Conservation (phyloP, 257 asterid genomes). For the Lycium barbarum region DNA sequence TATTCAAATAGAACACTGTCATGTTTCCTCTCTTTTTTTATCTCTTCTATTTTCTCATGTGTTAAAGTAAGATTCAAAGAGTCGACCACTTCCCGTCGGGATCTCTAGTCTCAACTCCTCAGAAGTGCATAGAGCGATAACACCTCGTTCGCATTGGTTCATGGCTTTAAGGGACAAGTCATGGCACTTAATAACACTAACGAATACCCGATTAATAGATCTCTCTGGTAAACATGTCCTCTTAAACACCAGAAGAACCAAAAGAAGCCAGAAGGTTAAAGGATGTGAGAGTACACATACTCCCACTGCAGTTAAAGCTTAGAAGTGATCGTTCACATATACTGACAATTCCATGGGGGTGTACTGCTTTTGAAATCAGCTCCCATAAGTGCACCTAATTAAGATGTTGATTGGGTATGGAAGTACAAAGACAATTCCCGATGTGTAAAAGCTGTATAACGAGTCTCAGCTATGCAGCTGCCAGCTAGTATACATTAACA, state of each 20-base stretch:
- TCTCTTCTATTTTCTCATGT: conserved; percentile 16
- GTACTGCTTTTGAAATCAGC: conserved; percentile 1
- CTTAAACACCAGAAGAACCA: not conserved
- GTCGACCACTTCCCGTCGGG: not conserved
- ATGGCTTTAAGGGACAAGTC: not conserved
- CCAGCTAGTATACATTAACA: not conserved
- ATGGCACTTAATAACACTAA: not conserved
- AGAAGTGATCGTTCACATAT: not conserved
- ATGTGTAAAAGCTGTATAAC: not conserved
- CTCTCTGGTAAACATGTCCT: conserved; percentile 7
- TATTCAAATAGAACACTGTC: conserved; percentile 7
- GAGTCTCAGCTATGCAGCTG: not conserved
- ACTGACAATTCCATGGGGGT: not conserved
- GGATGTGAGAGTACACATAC: not conserved
- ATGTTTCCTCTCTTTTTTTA: not conserved
- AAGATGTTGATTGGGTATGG: not conserved
- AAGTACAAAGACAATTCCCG: not conserved
- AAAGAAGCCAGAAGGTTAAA: not conserved
- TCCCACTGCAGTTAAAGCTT: not conserved
- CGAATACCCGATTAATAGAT: not conserved
- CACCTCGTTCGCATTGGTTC: not conserved
- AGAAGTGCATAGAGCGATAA: conserved; percentile 18
- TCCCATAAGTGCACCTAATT: not conserved
- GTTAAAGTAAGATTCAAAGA: conserved; percentile 2
- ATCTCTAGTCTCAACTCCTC: not conserved